phyloP scores from a whole-genome alignment of 2,329 filamentous ascomycete species.

The Aspergillus amoenus region DNA sequence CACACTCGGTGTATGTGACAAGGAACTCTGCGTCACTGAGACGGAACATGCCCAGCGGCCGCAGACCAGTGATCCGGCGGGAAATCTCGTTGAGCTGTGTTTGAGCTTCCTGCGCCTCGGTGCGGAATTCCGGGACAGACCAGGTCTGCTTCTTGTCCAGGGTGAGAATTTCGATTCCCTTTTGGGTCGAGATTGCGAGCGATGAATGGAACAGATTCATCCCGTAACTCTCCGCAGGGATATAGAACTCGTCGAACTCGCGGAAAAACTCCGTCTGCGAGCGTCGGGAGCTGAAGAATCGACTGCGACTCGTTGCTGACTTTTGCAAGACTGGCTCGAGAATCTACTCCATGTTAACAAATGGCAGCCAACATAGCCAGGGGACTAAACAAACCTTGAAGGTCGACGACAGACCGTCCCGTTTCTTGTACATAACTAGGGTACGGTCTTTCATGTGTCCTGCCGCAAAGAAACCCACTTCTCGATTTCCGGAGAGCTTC shows the following conservation, averaged over 20 bases:
- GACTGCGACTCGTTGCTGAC: slow-evolving; percentile 76
- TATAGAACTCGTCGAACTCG: slow-evolving; percentile 98
- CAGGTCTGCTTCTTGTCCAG: slow-evolving; percentile 96
- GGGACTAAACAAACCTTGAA: slow-evolving; percentile 61
- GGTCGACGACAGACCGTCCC: slow-evolving; percentile 84
- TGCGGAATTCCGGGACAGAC: slow-evolving; percentile 78
- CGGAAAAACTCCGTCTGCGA: slow-evolving; percentile 93
- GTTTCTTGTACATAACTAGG: slow-evolving; percentile 95
- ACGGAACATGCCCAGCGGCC: slow-evolving; percentile 93
- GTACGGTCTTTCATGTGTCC: slow-evolving; percentile 96
- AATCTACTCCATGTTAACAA: slow-evolving; percentile 39
- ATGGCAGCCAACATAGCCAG: not conserved
- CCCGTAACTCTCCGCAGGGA: slow-evolving; percentile 89
- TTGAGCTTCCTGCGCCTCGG: slow-evolving; percentile 58
- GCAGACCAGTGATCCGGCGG: slow-evolving; percentile 75
- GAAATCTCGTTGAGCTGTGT: slow-evolving; percentile 79
- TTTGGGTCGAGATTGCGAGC: slow-evolving; percentile 84
- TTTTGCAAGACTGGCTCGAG: slow-evolving; percentile 95
- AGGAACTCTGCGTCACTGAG: slow-evolving; percentile 90
- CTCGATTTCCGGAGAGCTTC: slow-evolving; percentile 79
- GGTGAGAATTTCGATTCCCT: slow-evolving; percentile 93
- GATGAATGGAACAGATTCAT: slow-evolving; percentile 96
- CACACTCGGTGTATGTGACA: slow-evolving; percentile 91
- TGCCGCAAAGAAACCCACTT: slow-evolving; percentile 95
- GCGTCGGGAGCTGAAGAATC: slow-evolving; percentile 60